Percentiles rank a stretch among this genome's conserved stretches.
phyloP scores from a whole-genome alignment of 768 basidiomycete genomes.

The Suillus subalutaceus region DNA sequence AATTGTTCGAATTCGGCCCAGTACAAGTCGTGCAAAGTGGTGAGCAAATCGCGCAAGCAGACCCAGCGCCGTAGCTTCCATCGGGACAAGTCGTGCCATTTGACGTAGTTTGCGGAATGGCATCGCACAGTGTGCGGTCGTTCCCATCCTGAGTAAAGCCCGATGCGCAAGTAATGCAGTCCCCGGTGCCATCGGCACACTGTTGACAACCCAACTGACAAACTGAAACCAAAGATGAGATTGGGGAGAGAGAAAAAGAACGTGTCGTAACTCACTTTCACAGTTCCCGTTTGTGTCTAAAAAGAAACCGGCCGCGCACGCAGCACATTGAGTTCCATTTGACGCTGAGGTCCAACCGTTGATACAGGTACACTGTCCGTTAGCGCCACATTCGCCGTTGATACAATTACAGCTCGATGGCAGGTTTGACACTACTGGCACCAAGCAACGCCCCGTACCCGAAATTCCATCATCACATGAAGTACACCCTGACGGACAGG shows the following conservation, averaged over 20 bases:
- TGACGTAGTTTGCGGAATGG: conserved; percentile 51
- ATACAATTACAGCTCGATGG: conserved; percentile 78
- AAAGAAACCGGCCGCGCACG: conserved; percentile 80
- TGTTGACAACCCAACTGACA: conserved; percentile 73
- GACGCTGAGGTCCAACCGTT: conserved; percentile 71
- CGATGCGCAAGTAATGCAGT: conserved; percentile 71
- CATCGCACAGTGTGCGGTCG: conserved; percentile 68
- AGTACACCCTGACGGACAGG: conserved; percentile 70
- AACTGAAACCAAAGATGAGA: conserved; percentile 40
- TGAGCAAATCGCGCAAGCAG: conserved; percentile 61
- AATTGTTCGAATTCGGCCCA: conserved; percentile 69
- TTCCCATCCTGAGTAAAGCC: conserved; percentile 70
- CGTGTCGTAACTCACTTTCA: conserved; percentile 48
- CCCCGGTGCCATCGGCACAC: conserved; percentile 69
- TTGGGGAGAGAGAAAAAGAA: not conserved
- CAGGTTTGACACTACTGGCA: conserved; percentile 47
- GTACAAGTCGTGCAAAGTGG: conserved; percentile 71
- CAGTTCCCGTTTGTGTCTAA: conserved; percentile 70
- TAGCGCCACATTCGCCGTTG: conserved; percentile 73
- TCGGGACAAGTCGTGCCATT: conserved; percentile 62
- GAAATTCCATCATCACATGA: conserved; percentile 80
- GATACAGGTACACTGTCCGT: conserved; percentile 76
- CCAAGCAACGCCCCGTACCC: conserved; percentile 75
- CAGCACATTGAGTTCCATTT: conserved; percentile 78
- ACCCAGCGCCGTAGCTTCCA: conserved; percentile 62